A percentile compares a stretch with the other conserved stretches of the same genome.
Conservation (phyloP, 768 basidiomycete genomes). For the Auriscalpium orientale region DNA sequence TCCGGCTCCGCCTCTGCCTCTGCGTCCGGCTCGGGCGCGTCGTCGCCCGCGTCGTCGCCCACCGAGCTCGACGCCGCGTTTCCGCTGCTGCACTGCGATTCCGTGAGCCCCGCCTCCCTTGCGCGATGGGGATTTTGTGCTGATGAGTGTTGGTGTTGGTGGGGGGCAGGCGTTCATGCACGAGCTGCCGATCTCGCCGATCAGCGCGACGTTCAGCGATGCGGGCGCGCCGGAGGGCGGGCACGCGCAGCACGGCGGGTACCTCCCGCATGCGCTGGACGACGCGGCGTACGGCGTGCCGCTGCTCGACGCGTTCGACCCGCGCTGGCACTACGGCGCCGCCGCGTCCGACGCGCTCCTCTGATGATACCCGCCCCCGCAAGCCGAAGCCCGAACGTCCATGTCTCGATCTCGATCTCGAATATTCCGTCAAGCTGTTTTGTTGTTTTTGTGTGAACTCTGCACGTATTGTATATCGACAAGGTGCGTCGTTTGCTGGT, state of each 20-base stretch:
- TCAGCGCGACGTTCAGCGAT: conserved; percentile 16
- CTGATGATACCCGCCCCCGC: background rate
- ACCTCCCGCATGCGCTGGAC: background rate
- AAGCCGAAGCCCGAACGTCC: background rate
- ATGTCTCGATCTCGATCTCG: background rate
- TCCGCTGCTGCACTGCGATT: conserved; percentile 9
- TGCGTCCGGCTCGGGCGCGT: conserved; percentile 7
- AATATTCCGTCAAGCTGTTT: conserved; percentile 1
- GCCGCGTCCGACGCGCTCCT: conserved; percentile 2
- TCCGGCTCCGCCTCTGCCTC: background rate
- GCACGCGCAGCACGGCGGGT: conserved; percentile 6
- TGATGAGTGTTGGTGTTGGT: no score
- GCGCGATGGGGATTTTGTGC: no score
- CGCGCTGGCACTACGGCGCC: conserved; percentile 11
- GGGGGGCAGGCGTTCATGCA: conserved; percentile 11
- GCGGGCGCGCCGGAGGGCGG: background rate
- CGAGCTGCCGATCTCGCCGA: conserved; percentile 18
- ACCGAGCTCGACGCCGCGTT: conserved; percentile 5
- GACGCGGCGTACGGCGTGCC: conserved; percentile 7
- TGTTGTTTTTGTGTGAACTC: background rate
- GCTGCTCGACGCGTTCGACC: conserved; percentile 5
- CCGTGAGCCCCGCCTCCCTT: conserved; percentile 1
- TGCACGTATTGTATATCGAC: conserved; percentile 16
- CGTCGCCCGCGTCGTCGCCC: conserved; percentile 8
- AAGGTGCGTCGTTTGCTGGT: conserved; percentile 2